Evolutionary conservation across 768 basidiomycete species (phyloP).

Genomic region (Mycena venus): DNA sequence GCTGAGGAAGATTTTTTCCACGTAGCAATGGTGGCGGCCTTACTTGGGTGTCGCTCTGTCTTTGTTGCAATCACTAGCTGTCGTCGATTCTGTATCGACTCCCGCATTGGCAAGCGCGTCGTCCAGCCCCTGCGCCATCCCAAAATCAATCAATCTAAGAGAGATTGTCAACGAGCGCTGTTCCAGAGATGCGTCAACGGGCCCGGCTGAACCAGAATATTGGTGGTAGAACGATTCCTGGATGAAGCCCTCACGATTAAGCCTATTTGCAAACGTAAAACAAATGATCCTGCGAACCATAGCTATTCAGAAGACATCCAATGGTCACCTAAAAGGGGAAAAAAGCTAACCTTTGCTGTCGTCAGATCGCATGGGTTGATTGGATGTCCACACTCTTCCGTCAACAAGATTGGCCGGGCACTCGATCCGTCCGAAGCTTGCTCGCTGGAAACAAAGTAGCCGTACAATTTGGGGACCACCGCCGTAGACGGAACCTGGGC

Average conservation of each 20-base stretch:
- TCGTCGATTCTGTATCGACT: background rate
- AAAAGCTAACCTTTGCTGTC: background rate
- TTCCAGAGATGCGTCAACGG: constrained; percentile 21
- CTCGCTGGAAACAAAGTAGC: constrained; percentile 24
- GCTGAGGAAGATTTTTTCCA: no score
- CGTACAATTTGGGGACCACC: constrained; percentile 30
- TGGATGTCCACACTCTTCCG: constrained; percentile 34
- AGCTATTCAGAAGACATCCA: background rate
- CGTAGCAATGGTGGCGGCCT: no score
- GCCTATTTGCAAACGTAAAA: constrained; percentile 25
- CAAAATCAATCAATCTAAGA: constrained; percentile 33
- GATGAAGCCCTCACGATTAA: background rate
- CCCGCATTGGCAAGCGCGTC: background rate
- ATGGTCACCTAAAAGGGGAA: background rate
- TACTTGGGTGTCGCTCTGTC: no score
- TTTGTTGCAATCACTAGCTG: no score
- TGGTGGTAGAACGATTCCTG: constrained; percentile 28
- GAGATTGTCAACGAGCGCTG: constrained; percentile 28
- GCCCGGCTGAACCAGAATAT: constrained; percentile 32
- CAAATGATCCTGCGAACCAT: background rate
- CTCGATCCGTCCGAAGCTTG: background rate
- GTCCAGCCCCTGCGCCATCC: background rate
- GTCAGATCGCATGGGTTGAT: background rate
- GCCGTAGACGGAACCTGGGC: constrained; percentile 19
- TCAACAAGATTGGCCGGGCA: constrained; percentile 28